These are phyloP conservation scores for Eleusine indica DNA, from an alignment of 176 grass and related monocot genomes.

Conservation along the genomic window DNA sequence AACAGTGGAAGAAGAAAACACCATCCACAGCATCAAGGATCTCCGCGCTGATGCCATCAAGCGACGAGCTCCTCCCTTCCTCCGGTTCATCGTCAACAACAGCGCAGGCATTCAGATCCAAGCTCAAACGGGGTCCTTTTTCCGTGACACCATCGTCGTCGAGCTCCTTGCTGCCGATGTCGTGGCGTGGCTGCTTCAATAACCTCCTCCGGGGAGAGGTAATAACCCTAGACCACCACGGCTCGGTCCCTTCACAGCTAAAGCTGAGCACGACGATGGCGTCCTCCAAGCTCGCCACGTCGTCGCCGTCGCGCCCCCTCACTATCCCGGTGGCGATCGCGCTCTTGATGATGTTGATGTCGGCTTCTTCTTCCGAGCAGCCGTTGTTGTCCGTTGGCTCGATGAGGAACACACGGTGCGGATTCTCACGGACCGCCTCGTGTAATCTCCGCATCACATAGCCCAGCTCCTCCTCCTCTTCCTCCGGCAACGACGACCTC, in stretches of 20 bases:
- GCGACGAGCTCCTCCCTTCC: neutral
- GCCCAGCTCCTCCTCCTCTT: neutral
- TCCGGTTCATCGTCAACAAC: constrained; percentile 3
- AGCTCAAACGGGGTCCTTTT: constrained; percentile 25
- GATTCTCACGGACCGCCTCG: constrained; percentile 45
- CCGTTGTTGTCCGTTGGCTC: neutral
- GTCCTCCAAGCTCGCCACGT: constrained; percentile 47
- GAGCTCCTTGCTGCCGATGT: constrained; percentile 13
- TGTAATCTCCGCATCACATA: constrained; percentile 34
- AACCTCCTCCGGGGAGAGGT: constrained; percentile 17
- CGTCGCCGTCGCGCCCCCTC: constrained; percentile 34
- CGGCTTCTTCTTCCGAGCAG: neutral
- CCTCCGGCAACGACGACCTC: neutral
- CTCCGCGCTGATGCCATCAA: constrained; percentile 24
- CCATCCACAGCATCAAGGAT: constrained; percentile 50
- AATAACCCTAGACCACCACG: constrained; percentile 28
- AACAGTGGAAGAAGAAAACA: constrained; percentile 49
- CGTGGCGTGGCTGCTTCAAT: constrained; percentile 28
- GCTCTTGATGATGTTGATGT: constrained; percentile 18
- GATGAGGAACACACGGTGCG: constrained; percentile 66
- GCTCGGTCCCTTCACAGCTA: constrained; percentile 33
- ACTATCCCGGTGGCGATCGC: constrained; percentile 36
- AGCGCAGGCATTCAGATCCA: constrained; percentile 56
- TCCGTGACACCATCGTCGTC: constrained; percentile 3
- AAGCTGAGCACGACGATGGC: constrained; percentile 67